Base-by-base conservation (phyloP, 345 rosid genomes). In the Erodium maritimum region DNA sequence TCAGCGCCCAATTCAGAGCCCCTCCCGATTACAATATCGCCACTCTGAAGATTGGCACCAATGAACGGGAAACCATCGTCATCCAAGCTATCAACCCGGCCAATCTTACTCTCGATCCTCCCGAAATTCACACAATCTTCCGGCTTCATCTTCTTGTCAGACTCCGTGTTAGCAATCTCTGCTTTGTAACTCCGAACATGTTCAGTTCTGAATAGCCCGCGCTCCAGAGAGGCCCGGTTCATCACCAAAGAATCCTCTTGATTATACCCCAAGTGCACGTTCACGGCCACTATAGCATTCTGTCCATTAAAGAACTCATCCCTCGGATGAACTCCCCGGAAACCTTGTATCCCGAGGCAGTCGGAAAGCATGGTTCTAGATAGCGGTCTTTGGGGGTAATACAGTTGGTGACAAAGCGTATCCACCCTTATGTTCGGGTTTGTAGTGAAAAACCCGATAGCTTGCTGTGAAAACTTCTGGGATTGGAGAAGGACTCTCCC, bases 211-310 rank as follows among this genome's bases (percentile, higher is more conserved):
- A 91, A 91, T 94, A 88, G 83, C 5, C 96, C 96, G 13, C 96
- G 87, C 68, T 91, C 89, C 63, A 88, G 46, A 19, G 98, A 88
- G 57, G 98, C 95, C 19, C 80, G 77, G 60, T 91, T 91, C 96
- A 91, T 88, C 23, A 86, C 98, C 66, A 88, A 72, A 46, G 96
- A 83, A 60, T 88, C 96, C 74, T 91, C 96, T 67, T 88, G 96
- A 75, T 91, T 91, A 76, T 84, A 91, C 33, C 99, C 99, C 6
- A 83, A 73, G 62, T 89, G 99, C 42, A 86, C 91, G 71, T 89
- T 91, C 58, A 86, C 95, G 0, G 96, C 99, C 21, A 89, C 99
- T 48, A 88, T 84, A n/a, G 87, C 87, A 61, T 86, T 86, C 83
- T 91, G 96, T 19, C 99, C 96, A 69, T 91, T 91, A 56, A 68